Evolutionary conservation across 371 early-diverging fungal genomes (phyloP).

Genomic region (Modicella reniformis): DNA sequence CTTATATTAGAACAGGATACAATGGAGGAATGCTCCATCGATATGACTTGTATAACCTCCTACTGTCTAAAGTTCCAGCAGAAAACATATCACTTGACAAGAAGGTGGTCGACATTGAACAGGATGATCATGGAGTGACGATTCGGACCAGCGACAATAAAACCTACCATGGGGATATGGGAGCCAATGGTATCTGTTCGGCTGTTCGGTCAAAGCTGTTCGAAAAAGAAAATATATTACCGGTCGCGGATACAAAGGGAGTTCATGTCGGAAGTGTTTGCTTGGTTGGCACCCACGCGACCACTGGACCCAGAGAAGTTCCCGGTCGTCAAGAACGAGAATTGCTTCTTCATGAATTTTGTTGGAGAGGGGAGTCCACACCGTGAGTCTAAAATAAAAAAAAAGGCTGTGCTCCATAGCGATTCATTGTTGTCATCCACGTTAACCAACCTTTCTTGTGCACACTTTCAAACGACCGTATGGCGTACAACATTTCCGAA

Average conservation of each 20-base stretch:
- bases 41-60: conserved; percentile 14
- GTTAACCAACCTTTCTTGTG: background rate
- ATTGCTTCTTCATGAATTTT: background rate
- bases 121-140: conserved; percentile 19
- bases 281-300: background rate
- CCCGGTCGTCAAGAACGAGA: background rate
- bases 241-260: background rate
- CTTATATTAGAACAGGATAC: conserved; percentile 12
- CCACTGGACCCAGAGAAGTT: background rate
- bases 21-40: conserved; percentile 3
- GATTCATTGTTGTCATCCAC: background rate
- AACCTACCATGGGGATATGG: conserved; percentile 17
- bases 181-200: conserved; percentile 22
- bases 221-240: conserved; percentile 5
- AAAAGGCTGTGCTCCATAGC: too few relatives aligned
- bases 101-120: conserved; percentile 13
- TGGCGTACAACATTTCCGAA: background rate
- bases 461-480: conserved; percentile 16
- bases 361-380: background rate
- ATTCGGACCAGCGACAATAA: conserved; percentile 15
- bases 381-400: too few relatives aligned
- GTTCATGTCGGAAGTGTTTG: background rate
- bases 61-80: conserved; percentile 12
- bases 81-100: conserved; percentile 25
- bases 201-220: conserved; percentile 17